Base-by-base conservation (phyloP, 805 yeast species). In the Scheffersomyces amazonensis region DNA sequence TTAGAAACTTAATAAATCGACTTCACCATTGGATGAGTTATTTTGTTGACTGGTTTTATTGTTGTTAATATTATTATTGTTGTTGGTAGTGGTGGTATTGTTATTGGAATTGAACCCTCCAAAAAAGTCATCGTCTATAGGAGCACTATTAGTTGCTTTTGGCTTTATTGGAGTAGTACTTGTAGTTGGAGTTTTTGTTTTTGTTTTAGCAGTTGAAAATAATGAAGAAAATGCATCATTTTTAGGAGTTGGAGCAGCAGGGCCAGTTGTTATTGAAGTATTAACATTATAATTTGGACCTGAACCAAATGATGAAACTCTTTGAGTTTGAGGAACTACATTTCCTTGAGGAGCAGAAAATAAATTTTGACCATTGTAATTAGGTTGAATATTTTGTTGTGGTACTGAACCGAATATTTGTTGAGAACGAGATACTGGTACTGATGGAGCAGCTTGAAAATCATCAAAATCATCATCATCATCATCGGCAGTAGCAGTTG, bases 391-490 rank as follows among this genome's bases (percentile, higher is more conserved):
- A 52, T 34, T 37, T 17, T 32, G 30, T 25, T 17, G 39, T 13
- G 5, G 25, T 15, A 22, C 25, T 45, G 54, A n/a, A 16, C 9
- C 27, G 23, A 12, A 25, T 37, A 16, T 39, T 35, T 18, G 42
- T 27, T 35, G 35, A 39, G 35, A 28, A 40, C 46, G 37, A 15
- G 37, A 10, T 34, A 35, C n/a, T 16, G 39, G 36, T 42, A 43
- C 48, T n/a, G 49, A 61, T 7, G 83, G 81, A 3, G 76, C 79
- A 10, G 88, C 84, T 59, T 85, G 91, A 72, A 85, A 85, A 47
- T 85, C 93, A 46, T 84, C 88, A 56, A 86, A 86, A 29, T 85
- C 93, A 46, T 83, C 87, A 39, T 80, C 88, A 39, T 76, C 85
- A 8, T 73, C 78, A 5, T 58, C 60, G 3, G 41, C 52, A 6